phyloP scores from a whole-genome alignment of 495 filamentous ascomycete species.

The Physcia stellaris region DNA sequence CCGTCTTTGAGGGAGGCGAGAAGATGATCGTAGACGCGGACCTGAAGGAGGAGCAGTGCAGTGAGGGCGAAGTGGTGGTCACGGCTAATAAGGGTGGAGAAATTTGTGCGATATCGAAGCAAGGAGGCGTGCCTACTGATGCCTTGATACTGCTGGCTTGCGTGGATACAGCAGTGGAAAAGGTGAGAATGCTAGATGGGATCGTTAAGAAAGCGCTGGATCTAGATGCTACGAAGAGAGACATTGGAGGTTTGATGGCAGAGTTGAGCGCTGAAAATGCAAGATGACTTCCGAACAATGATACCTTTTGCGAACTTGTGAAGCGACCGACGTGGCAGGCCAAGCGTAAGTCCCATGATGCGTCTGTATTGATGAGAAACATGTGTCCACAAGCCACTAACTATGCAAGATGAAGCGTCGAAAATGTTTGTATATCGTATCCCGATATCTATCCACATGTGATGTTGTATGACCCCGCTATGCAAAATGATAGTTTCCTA shows the following conservation, averaged over 20 bases:
- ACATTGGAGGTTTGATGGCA: conserved; percentile 60
- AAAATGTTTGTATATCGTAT: too few species aligned
- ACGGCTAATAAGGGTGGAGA: conserved; percentile 82
- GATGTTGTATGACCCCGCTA: too few species aligned
- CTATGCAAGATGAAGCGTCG: too few species aligned
- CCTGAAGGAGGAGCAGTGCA: conserved; percentile 70
- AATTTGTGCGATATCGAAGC: conserved; percentile 81
- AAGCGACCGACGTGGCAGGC: too few species aligned
- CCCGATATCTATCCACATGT: too few species aligned
- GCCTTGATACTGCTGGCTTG: conserved; percentile 62
- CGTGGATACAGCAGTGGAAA: conserved; percentile 51
- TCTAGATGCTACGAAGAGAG: conserved; percentile 59
- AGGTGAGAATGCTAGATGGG: conserved; percentile 64
- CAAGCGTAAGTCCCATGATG: too few species aligned
- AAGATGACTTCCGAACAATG: conserved; percentile 21
- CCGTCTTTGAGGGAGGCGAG: conserved; percentile 53
- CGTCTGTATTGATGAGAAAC: too few species aligned
- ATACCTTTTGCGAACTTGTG: not conserved
- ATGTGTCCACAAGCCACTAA: too few species aligned
- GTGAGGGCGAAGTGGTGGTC: conserved; percentile 72
- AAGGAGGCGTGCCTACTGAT: conserved; percentile 67
- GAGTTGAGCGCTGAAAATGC: conserved; percentile 80
- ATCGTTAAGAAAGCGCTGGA: conserved; percentile 58
- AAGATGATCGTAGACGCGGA: conserved; percentile 60
- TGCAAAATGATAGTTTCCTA: too few species aligned